Evolutionary conservation across 805 yeast genomes (phyloP).

Genomic region (Lachancea thermotolerans): DNA sequence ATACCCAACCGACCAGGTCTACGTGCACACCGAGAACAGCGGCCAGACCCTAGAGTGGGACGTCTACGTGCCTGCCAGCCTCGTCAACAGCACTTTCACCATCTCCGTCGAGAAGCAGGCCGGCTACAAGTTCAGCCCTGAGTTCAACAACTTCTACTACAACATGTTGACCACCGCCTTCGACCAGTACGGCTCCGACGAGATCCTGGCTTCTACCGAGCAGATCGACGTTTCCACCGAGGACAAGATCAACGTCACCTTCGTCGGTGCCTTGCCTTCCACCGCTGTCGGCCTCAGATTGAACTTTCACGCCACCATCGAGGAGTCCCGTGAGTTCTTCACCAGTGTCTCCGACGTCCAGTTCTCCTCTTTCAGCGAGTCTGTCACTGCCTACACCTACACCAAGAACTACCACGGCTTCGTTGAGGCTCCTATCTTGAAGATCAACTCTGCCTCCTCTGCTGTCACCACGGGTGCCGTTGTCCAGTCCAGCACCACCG

Average conservation of each 20-base stretch:
- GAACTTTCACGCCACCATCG: neutral
- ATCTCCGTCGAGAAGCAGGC: neutral
- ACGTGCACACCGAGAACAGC: neutral
- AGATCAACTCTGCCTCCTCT: neutral
- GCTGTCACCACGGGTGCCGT: no score
- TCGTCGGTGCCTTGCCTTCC: neutral
- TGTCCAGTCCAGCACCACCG: neutral
- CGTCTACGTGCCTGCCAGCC: neutral
- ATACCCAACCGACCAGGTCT: neutral
- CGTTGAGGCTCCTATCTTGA: neutral
- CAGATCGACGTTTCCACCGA: neutral
- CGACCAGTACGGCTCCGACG: neutral
- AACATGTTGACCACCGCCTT: neutral
- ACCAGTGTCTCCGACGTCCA: neutral
- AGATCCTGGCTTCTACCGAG: neutral
- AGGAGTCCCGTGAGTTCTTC: neutral
- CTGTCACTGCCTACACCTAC: constrained; percentile 1
- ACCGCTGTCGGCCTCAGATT: neutral
- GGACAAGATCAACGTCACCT: constrained; percentile 1
- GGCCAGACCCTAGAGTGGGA: neutral
- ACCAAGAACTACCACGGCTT: neutral
- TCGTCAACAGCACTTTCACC: neutral
- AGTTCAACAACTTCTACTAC: constrained; percentile 1
- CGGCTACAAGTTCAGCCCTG: constrained; percentile 1
- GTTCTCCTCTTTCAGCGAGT: neutral